Conservation (phyloP, 192 early-diverging fungal species). For the Obelidium mucronatum region DNA sequence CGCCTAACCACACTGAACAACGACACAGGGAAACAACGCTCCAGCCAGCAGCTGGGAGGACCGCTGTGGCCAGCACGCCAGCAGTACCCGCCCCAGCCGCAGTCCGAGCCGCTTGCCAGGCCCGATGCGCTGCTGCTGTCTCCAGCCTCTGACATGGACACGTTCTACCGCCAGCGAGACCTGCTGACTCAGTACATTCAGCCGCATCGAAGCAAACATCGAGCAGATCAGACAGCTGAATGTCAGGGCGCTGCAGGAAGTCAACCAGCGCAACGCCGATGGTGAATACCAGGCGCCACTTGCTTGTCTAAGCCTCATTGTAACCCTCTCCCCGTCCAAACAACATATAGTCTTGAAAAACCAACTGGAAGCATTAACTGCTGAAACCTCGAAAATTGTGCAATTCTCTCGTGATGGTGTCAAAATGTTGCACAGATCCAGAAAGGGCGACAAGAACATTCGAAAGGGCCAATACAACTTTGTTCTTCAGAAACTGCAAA, state of each 20-base stretch:
- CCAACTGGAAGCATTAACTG: conserved; percentile 3
- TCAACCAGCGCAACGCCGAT: conserved; percentile 17
- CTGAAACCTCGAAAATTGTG: conserved; percentile 17
- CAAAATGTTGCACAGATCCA: conserved; percentile 18
- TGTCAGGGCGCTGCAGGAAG: conserved; percentile 5
- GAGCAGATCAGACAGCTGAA: conserved; percentile 12
- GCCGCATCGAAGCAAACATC: conserved; percentile 3
- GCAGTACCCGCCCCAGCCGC: neutral
- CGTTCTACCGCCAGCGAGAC: conserved; percentile 32
- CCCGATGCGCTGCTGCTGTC: conserved; percentile 7
- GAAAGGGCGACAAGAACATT: conserved; percentile 31
- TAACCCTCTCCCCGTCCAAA: neutral
- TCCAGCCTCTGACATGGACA: conserved; percentile 25
- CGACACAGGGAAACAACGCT: neutral
- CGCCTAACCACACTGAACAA: neutral
- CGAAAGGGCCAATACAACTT: conserved; percentile 31
- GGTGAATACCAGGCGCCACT: neutral
- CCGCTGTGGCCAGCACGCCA: neutral
- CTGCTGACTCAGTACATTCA: conserved; percentile 22
- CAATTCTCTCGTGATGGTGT: conserved; percentile 14
- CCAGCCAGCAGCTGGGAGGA: neutral
- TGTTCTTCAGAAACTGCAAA: conserved; percentile 22
- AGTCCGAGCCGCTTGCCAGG: neutral
- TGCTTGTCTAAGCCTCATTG: neutral
- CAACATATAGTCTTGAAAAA: neutral